Base-by-base conservation (phyloP, 805 yeast genomes). In the Hanseniaspora mollemarum region DNA sequence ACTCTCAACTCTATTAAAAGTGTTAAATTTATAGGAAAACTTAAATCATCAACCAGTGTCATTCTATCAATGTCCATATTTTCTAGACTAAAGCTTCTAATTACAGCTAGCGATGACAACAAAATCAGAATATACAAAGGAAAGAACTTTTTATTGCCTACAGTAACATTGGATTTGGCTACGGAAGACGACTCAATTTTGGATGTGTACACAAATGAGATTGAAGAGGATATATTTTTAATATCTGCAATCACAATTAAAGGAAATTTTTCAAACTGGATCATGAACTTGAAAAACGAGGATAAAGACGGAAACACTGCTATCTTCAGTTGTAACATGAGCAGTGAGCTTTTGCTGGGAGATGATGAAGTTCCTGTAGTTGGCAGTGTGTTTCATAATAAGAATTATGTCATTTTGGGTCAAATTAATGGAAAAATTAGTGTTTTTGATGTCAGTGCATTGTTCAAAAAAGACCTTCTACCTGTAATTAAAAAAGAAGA, bases 41-140 rank as follows among this genome's bases (percentile, higher is more conserved):
- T 46, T 2, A 39, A 46, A 19, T 28, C 35, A 15, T 24, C 40
- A 12, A 13, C n/a, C 6, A 38, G 44, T 29, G 8, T 33, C 15
- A 25, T 46, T 18, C 31, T 46, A 9, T 24, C 25, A 2, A 46
- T 46, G 51, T 22, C 25, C 24, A 46, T 46, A 37, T 46, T 46
- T 32, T 39, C 51, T 15, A 46, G 39, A 26, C 16, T 31, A 8
- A 77, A 76, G 56, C 62, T 81, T 28, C 67, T 88, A 37, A 78
- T 87, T 3, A 78, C 88, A 1, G 80, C 85, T 8, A 79, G 94
- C 1, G 94, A 85, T 60, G 96, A 88, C 61, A 73, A 76, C 51
- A 69, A 75, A 0, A 71, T 87, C 8, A 75, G 85, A 57, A 69
- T 87, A 19, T 88, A 95, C 95, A 76, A 73, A 58, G 82, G 87